Base-by-base conservation (phyloP, 179 eudicot species). In the Silene coronaria region DNA sequence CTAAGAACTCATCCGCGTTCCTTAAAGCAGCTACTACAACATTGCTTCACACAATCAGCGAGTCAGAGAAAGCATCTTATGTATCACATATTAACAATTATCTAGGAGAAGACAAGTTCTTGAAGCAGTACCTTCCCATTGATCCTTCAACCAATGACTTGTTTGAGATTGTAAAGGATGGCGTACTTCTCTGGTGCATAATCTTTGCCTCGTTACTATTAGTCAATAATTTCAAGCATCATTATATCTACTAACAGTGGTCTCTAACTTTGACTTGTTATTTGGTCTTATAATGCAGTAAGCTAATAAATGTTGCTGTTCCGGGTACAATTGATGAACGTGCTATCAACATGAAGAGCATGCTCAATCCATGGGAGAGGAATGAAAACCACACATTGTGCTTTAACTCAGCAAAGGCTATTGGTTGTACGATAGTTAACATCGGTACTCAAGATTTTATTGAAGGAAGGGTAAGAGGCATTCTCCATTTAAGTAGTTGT, bases 321-420 rank as follows among this genome's bases (percentile, higher is more conserved):
- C 97, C 99, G 51, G 97, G 97, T 57, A 95, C 99, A 34, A 95
- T 95, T 77, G 97, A 95, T 81, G 99, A 95, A 72, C 89, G 99
- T 36, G 97, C 99, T 0, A 89, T 95, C 68, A 95, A 95, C 83
- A 89, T 90, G 76, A 95, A 95, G 85, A 87, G 84, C 11, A 71
- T 88, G 73, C 97, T 93, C 46, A 95, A 95, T 82, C 99, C 97
- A 42, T 95, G 99, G 99, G 97, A 95, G 81, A 88, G 97, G 83
- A 95, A 93, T 80, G 99, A 95, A 80, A 95, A 95, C 77, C 99
- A 93, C 55, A 95, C 99, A 30, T 80, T 95, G 45, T 88, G 97
- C 87, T 90, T 95, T 69, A 95, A 95, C 78, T 95, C 99, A 65
- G 99, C 99, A 59, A 95, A 93, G 85, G 99, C 97, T 32, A 95